These are phyloP conservation scores for Ascochyta pisi DNA, from an alignment of 2,329 filamentous ascomycete species.

Conservation along the genomic window DNA sequence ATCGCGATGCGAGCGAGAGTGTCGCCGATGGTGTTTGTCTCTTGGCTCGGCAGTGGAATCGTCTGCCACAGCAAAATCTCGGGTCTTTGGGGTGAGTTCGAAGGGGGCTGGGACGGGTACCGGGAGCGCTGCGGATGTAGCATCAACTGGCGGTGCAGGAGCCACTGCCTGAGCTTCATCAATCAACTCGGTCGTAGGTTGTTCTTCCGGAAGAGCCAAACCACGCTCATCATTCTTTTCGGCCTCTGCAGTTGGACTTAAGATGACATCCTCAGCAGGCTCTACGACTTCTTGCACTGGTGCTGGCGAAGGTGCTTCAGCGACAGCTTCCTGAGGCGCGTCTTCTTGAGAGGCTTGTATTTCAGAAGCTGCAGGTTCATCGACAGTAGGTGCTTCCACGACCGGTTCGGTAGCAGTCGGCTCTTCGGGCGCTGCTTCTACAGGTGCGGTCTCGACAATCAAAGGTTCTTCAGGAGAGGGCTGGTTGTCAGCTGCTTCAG, in stretches of 20 bases:
- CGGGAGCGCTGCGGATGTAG: not conserved
- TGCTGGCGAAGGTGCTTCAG: not conserved
- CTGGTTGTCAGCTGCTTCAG: not conserved
- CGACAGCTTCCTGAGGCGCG: not conserved
- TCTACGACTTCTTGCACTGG: not conserved
- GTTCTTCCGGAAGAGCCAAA: not conserved
- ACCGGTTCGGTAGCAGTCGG: not conserved
- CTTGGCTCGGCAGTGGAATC: constrained; percentile 29
- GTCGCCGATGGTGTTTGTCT: constrained; percentile 39
- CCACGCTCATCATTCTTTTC: not conserved
- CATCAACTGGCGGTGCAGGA: not conserved
- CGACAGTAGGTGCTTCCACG: not conserved
- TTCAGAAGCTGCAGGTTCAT: not conserved
- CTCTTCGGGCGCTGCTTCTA: not conserved
- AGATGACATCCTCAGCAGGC: not conserved
- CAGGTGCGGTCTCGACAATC: not conserved
- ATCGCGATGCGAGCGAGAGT: constrained; percentile 37
- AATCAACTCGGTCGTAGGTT: not conserved
- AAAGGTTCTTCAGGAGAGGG: not conserved
- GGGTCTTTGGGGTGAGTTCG: constrained; percentile 20
- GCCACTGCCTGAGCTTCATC: not conserved
- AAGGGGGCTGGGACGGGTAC: not conserved
- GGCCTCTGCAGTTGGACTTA: not conserved
- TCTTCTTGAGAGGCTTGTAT: not conserved
- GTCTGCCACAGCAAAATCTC: constrained; percentile 38